A percentile compares a stretch with the other conserved stretches of the same genome.
These are phyloP conservation scores for Blastocladiella britannica DNA, from an alignment of 192 early-diverging fungal species.

Conservation along the genomic window DNA sequence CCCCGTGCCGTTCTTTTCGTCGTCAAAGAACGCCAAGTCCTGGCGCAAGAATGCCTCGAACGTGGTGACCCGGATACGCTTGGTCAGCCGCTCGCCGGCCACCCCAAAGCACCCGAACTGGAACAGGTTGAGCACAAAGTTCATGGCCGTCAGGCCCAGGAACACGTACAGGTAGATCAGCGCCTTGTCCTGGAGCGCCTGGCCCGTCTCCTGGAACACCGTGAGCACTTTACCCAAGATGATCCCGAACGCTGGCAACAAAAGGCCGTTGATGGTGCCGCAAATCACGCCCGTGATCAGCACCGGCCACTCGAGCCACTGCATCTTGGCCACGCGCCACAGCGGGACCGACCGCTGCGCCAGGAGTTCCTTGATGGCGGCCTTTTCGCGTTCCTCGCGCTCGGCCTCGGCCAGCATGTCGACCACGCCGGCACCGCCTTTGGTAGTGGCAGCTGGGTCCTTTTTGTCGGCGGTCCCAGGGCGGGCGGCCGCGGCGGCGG, in stretches of 20 bases:
- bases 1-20: slow-evolving; percentile 15
- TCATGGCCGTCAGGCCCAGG: neutral
- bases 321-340: slow-evolving; percentile 22
- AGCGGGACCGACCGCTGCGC: slow-evolving; percentile 29
- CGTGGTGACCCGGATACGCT: slow-evolving; percentile 12
- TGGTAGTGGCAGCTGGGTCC: too few relatives aligned
- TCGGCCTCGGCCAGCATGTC: neutral
- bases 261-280: slow-evolving; percentile 1
- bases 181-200: neutral
- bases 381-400: neutral
- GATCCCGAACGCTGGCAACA: slow-evolving; percentile 60
- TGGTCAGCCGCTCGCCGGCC: slow-evolving; percentile 16
- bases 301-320: slow-evolving; percentile 27
- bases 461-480: neutral
- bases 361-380: slow-evolving; percentile 12
- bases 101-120: slow-evolving; percentile 9
- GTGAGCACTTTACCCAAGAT: slow-evolving; percentile 15
- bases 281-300: slow-evolving; percentile 4
- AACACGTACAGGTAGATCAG: neutral
- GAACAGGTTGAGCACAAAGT: neutral
- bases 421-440: too few relatives aligned
- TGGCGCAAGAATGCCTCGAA: slow-evolving; percentile 25
- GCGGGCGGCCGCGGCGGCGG: neutral
- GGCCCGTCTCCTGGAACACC: neutral
- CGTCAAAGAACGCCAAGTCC: slow-evolving; percentile 32